Evolutionary conservation across 495 filamentous ascomycete genomes (phyloP).

Genomic region (Pyrenula massariospora): DNA sequence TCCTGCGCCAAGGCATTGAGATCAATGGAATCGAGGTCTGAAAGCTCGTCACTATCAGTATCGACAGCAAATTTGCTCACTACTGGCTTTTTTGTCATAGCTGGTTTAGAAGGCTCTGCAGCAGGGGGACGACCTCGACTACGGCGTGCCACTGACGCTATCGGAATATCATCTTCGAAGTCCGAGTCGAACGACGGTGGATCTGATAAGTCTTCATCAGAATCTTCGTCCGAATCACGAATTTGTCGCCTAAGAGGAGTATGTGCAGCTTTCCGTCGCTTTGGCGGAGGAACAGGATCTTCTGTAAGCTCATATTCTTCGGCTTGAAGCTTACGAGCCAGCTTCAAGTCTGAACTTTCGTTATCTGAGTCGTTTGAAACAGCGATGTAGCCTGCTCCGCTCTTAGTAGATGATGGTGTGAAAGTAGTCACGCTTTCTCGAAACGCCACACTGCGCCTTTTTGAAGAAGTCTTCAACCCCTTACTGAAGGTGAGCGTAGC

Average conservation of each 20-base stretch:
- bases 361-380: slow-evolving; percentile 17
- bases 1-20: neutral
- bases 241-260: slow-evolving; percentile 1
- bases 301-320: slow-evolving; percentile 39
- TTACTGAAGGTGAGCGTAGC: too few relatives aligned
- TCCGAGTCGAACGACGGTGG: slow-evolving; percentile 9
- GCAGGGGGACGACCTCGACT: neutral
- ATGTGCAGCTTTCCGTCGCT: slow-evolving; percentile 16
- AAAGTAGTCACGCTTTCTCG: neutral
- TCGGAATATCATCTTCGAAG: slow-evolving; percentile 8
- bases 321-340: slow-evolving; percentile 49
- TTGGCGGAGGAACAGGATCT: slow-evolving; percentile 4
- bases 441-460: neutral
- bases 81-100: neutral
- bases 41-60: slow-evolving; percentile 1
- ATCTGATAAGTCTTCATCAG: slow-evolving; percentile 1
- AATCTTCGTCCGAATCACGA: slow-evolving; percentile 5
- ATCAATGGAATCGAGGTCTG: neutral
- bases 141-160: neutral
- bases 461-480: neutral
- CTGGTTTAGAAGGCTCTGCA: neutral
- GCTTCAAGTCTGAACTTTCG: slow-evolving; percentile 35
- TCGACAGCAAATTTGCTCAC: neutral
- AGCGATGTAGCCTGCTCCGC: neutral
- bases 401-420: neutral